Evolutionary conservation across 306 rosid genomes (phyloP).

Genomic region (Potentilla sterilis): DNA sequence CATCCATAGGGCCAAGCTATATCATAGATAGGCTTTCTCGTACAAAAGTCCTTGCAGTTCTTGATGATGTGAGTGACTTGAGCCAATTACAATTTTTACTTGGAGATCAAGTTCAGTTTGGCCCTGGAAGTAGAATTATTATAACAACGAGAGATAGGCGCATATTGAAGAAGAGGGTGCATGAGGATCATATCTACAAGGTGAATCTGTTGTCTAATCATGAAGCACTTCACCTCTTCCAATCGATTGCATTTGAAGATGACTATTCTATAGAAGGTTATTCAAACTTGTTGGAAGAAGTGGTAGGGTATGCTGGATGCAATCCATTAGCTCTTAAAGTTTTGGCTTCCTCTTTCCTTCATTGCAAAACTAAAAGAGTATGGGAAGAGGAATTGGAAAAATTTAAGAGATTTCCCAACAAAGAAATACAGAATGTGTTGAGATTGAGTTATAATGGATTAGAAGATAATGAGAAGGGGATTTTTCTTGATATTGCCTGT

Average conservation of each 20-base stretch:
- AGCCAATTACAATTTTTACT: too few relatives aligned
- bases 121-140: too few relatives aligned
- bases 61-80: too few relatives aligned
- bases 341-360: constrained; percentile 10
- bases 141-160: too few relatives aligned
- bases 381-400: constrained; percentile 7
- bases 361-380: not conserved
- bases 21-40: too few relatives aligned
- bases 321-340: constrained; percentile 20
- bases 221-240: constrained; percentile 16
- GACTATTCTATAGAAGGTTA: not conserved
- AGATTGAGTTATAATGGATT: too few relatives aligned
- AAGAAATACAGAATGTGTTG: too few relatives aligned
- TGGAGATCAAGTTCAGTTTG: too few relatives aligned
- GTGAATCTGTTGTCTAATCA: not conserved
- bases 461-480: too few relatives aligned
- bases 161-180: not conserved
- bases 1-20: too few relatives aligned
- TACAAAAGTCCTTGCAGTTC: too few relatives aligned
- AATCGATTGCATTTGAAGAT: constrained; percentile 8
- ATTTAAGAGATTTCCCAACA: not conserved
- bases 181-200: constrained; percentile 3
- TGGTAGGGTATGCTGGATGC: not conserved
- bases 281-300: not conserved
- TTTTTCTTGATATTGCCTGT: too few relatives aligned